Conservation (phyloP, 2,329 filamentous ascomycete species). For the Apiospora kogelbergensis region DNA sequence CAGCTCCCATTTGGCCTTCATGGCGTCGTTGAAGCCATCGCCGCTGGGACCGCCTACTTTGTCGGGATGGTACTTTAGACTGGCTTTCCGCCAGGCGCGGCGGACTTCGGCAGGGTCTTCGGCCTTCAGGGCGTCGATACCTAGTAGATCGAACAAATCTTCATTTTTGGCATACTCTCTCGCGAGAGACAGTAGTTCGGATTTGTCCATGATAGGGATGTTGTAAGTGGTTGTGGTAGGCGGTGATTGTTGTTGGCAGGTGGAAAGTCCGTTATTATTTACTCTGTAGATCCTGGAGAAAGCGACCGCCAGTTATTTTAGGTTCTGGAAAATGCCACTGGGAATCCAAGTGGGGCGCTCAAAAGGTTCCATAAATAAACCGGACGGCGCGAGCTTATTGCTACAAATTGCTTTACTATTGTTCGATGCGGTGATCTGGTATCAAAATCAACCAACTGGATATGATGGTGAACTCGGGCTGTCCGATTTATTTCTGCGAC, state of each 20-base stretch:
- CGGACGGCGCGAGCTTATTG: too few species aligned
- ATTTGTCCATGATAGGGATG: conserved; percentile 29
- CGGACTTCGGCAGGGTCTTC: conserved; percentile 67
- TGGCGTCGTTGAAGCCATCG: conserved; percentile 67
- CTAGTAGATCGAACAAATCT: conserved; percentile 79
- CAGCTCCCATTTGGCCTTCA: conserved; percentile 67
- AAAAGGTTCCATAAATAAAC: too few species aligned
- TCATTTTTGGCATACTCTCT: conserved; percentile 61
- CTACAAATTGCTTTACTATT: too few species aligned
- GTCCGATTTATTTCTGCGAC: too few species aligned
- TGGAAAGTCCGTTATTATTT: neutral
- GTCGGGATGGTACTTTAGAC: conserved; percentile 91
- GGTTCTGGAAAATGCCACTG: neutral
- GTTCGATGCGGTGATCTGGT: too few species aligned
- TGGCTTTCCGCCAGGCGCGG: conserved; percentile 79
- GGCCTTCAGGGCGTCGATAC: conserved; percentile 61
- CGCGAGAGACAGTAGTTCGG: conserved; percentile 52
- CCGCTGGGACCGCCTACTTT: conserved; percentile 59
- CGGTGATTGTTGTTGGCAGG: neutral
- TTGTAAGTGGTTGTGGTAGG: too few species aligned
- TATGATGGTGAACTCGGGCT: too few species aligned
- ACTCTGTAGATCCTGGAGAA: too few species aligned
- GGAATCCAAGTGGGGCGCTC: too few species aligned
- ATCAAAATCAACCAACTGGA: too few species aligned
- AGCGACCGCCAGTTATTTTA: too few species aligned